Evolutionary conservation across 2,329 filamentous ascomycete species (phyloP).

Genomic region (Plenodomus tracheiphilus): DNA sequence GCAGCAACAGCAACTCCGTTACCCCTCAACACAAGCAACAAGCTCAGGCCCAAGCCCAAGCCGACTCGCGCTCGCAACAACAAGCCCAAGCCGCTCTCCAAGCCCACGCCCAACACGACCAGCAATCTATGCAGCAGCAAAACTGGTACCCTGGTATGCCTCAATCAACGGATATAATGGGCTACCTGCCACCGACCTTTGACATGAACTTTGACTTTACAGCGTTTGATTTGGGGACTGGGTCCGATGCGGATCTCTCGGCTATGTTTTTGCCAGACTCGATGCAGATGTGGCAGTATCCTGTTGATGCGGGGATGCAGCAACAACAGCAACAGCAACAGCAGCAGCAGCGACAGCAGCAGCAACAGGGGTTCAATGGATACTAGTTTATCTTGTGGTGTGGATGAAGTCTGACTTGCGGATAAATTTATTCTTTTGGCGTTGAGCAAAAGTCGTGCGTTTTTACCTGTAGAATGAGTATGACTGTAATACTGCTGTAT

Average conservation of each 20-base stretch:
- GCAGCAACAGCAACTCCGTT: constrained; percentile 29
- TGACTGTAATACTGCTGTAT: no score
- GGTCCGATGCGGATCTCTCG: constrained; percentile 41
- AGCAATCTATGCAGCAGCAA: constrained; percentile 13
- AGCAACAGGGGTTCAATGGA: constrained; percentile 8
- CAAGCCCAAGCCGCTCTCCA: constrained; percentile 29
- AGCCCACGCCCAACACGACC: constrained; percentile 27
- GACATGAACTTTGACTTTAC: constrained; percentile 44
- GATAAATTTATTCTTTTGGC: no score
- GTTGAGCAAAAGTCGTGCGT: no score
- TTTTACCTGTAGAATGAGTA: no score
- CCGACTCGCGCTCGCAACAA: constrained; percentile 23
- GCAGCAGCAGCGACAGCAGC: not conserved
- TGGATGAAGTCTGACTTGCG: no score
- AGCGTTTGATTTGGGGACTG: constrained; percentile 41
- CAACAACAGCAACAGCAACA: no score
- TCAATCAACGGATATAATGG: constrained; percentile 28
- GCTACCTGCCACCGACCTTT: constrained; percentile 32
- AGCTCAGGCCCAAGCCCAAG: constrained; percentile 7
- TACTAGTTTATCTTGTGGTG: constrained; percentile 1
- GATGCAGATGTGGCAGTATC: constrained; percentile 35
- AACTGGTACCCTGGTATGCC: constrained; percentile 35
- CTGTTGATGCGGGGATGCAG: not conserved
- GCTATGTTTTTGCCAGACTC: constrained; percentile 43
- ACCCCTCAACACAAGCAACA: constrained; percentile 12